phyloP scores from a whole-genome alignment of 2,329 filamentous ascomycete species.

The Penicillium hesseltinei region DNA sequence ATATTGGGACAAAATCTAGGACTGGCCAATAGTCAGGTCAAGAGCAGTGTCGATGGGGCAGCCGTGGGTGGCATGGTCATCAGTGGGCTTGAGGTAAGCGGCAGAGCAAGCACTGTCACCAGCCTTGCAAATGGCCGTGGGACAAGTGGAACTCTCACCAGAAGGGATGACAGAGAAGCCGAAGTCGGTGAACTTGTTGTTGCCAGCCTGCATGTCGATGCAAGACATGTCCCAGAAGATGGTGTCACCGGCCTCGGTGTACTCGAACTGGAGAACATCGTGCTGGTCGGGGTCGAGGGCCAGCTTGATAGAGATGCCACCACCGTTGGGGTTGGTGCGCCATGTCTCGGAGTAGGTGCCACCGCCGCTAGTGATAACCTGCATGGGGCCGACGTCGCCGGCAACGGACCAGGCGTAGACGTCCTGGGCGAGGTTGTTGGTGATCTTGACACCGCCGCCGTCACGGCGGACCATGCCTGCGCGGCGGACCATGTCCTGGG shows the following conservation, averaged over 20 bases:
- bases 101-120: conserved; percentile 37
- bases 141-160: conserved; percentile 29
- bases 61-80: conserved; percentile 44
- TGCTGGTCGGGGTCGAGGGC: conserved; percentile 30
- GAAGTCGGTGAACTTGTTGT: conserved; percentile 34
- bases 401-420: conserved; percentile 45
- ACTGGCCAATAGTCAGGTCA: conserved; percentile 34
- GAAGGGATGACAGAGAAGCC: conserved; percentile 39
- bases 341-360: conserved; percentile 37
- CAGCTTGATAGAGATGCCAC: conserved; percentile 46
- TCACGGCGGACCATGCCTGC: conserved; percentile 17
- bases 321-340: conserved; percentile 38
- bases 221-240: conserved; percentile 44
- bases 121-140: conserved; percentile 34
- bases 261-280: conserved; percentile 46
- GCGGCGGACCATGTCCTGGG: conserved; percentile 28
- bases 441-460: conserved; percentile 35
- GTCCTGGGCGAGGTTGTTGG: conserved; percentile 38
- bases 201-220: conserved; percentile 34
- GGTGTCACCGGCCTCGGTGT: conserved; percentile 33
- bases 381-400: conserved; percentile 35
- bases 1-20: conserved; percentile 5
- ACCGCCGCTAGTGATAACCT: conserved; percentile 34
- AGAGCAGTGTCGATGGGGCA: conserved; percentile 39
- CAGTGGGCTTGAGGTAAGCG: conserved; percentile 41